Percentiles rank a stretch among this genome's conserved stretches.
Evolutionary conservation across 495 filamentous ascomycete genomes (phyloP).

Genomic region (Tuber umbilicatum): DNA sequence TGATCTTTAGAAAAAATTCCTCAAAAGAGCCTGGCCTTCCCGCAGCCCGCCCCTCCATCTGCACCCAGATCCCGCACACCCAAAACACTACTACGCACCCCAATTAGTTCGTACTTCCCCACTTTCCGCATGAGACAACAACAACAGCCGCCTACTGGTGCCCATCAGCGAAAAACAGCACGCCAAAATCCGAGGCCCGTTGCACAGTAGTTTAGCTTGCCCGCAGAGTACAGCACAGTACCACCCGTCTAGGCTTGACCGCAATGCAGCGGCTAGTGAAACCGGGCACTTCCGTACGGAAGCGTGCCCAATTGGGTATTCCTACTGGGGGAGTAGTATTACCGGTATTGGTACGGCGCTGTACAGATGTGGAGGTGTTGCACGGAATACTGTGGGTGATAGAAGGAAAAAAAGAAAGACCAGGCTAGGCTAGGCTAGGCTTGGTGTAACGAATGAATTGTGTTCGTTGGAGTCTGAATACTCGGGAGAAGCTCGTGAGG

Average conservation of each 20-base stretch:
- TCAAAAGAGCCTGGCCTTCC: background rate
- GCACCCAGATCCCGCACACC: background rate
- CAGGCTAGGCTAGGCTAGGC: no score
- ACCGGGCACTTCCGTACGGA: background rate
- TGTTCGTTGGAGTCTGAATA: no score
- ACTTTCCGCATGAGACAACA: background rate
- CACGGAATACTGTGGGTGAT: background rate
- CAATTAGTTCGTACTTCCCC: background rate
- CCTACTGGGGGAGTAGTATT: background rate
- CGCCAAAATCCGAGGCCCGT: background rate
- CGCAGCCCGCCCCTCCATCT: background rate
- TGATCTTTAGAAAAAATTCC: background rate
- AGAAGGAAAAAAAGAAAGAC: no score
- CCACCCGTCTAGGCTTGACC: no score
- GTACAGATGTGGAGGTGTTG: background rate
- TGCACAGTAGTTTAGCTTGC: background rate
- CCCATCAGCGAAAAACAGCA: background rate
- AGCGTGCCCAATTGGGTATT: background rate
- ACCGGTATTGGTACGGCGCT: background rate
- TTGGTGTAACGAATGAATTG: no score
- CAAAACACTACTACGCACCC: background rate
- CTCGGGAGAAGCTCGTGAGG: no score
- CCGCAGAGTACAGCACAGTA: background rate
- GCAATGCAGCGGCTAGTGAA: background rate
- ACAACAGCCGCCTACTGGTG: background rate